Conservation (phyloP, 768 basidiomycete species). For the Pisolithus tinctorius region DNA sequence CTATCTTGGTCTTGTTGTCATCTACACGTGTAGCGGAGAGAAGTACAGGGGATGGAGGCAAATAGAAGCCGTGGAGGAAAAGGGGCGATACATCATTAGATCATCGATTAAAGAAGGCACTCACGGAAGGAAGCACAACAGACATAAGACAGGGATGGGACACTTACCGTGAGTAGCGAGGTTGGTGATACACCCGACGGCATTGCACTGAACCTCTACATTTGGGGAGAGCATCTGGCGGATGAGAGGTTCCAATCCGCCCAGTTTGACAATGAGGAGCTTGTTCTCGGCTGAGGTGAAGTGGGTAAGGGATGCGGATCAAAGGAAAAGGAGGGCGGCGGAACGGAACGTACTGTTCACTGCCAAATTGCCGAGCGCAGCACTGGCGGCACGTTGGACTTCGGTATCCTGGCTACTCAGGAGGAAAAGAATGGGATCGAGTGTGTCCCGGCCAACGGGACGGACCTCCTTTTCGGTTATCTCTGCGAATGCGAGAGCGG, state of each 20-base stretch:
- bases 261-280: slow-evolving; percentile 94
- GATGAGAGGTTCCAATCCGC: slow-evolving; percentile 95
- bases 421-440: slow-evolving; percentile 97
- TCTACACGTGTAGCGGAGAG: slow-evolving; percentile 41
- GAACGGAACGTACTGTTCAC: slow-evolving; percentile 78
- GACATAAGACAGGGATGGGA: background rate
- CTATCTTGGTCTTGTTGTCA: slow-evolving; percentile 99
- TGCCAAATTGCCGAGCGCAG: slow-evolving; percentile 94
- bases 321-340: slow-evolving; percentile 6
- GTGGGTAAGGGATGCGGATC: slow-evolving; percentile 7
- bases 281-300: slow-evolving; percentile 85
- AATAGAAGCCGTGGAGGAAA: slow-evolving; percentile 4
- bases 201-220: slow-evolving; percentile 99
- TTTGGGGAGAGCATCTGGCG: slow-evolving; percentile 99
- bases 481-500: slow-evolving; percentile 96
- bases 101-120: slow-evolving; percentile 2
- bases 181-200: slow-evolving; percentile 98
- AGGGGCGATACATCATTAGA: slow-evolving; percentile 1
- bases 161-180: slow-evolving; percentile 90
- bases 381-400: slow-evolving; percentile 96
- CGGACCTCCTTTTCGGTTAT: slow-evolving; percentile 99
- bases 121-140: background rate
- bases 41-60: slow-evolving; percentile 6
- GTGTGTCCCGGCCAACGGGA: slow-evolving; percentile 91
- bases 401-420: slow-evolving; percentile 97